phyloP scores from a whole-genome alignment of 2,329 filamentous ascomycete genomes.

The Fusarium sarcochroum region DNA sequence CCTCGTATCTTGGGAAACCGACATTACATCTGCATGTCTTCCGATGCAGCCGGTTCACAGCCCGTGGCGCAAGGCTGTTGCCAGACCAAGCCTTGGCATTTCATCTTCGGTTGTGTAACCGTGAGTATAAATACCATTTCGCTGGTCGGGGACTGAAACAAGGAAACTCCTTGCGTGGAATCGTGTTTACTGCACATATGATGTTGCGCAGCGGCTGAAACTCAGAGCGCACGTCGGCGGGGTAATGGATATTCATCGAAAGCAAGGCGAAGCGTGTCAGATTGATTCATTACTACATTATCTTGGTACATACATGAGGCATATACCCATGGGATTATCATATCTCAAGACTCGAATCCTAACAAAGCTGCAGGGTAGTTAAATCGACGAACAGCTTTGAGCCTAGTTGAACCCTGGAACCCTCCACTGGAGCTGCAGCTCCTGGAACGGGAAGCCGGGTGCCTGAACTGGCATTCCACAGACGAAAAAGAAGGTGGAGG shows the following conservation, averaged over 20 bases:
- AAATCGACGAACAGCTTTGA: background rate
- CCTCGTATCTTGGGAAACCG: too few relatives aligned
- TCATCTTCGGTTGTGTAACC: background rate
- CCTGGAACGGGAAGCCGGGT: conserved; percentile 23
- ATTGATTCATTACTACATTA: too few relatives aligned
- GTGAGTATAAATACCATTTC: background rate
- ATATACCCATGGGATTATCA: background rate
- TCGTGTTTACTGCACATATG: conserved; percentile 1
- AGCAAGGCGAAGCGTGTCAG: background rate
- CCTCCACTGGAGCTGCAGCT: conserved; percentile 2
- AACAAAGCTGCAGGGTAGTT: background rate
- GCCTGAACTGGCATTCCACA: conserved; percentile 30
- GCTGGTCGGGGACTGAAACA: conserved; percentile 6
- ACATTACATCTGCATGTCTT: background rate
- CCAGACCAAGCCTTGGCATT: background rate
- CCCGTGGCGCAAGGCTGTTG: too few relatives aligned
- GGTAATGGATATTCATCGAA: background rate
- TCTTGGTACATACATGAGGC: too few relatives aligned
- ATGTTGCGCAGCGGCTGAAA: conserved; percentile 15
- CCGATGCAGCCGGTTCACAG: background rate
- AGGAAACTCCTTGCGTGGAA: conserved; percentile 27
- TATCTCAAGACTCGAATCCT: background rate
- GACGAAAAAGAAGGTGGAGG: conserved; percentile 5
- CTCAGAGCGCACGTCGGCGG: background rate
- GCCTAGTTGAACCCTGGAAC: conserved; percentile 11